Evolutionary conservation across 2,329 filamentous ascomycete species (phyloP).

Genomic region (Hysterium pulicare): DNA sequence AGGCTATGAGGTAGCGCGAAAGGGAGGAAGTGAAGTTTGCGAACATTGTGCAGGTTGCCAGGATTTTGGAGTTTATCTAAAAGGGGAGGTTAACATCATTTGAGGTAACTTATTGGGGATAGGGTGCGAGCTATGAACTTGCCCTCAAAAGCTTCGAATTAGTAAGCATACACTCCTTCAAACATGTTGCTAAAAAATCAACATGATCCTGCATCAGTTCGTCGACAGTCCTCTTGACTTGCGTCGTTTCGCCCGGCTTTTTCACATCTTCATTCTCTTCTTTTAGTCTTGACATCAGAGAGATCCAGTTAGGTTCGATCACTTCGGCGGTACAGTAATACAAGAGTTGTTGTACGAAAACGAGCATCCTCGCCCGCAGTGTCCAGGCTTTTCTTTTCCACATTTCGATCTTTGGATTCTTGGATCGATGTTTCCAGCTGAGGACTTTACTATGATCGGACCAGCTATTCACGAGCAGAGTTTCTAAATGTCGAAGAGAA

Average conservation of each 20-base stretch:
- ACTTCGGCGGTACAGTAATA: slow-evolving; percentile 98
- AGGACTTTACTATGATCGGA: slow-evolving; percentile 78
- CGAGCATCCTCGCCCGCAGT: slow-evolving; percentile 86
- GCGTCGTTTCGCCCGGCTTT: slow-evolving; percentile 33
- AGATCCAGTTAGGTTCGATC: slow-evolving; percentile 96
- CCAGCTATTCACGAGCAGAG: slow-evolving; percentile 83
- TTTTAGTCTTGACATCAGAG: slow-evolving; percentile 82
- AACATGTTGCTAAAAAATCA: slow-evolving; percentile 93
- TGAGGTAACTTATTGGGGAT: not conserved
- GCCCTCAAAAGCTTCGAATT: slow-evolving; percentile 92
- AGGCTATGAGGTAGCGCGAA: slow-evolving; percentile 76
- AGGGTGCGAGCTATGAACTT: slow-evolving; percentile 30
- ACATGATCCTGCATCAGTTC: slow-evolving; percentile 99
- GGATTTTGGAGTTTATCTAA: slow-evolving; percentile 94
- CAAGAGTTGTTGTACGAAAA: slow-evolving; percentile 92
- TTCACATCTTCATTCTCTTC: slow-evolving; percentile 30
- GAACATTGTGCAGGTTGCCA: slow-evolving; percentile 94
- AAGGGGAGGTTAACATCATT: slow-evolving; percentile 1
- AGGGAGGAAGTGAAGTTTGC: slow-evolving; percentile 85
- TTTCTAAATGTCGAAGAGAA: slow-evolving; percentile 84
- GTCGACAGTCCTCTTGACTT: slow-evolving; percentile 78
- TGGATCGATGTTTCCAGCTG: slow-evolving; percentile 79
- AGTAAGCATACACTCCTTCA: slow-evolving; percentile 99
- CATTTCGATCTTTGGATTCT: slow-evolving; percentile 70
- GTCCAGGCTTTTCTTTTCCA: slow-evolving; percentile 96